phyloP scores from a whole-genome alignment of 306 rosid species.

The Casuarina cunninghamiana region DNA sequence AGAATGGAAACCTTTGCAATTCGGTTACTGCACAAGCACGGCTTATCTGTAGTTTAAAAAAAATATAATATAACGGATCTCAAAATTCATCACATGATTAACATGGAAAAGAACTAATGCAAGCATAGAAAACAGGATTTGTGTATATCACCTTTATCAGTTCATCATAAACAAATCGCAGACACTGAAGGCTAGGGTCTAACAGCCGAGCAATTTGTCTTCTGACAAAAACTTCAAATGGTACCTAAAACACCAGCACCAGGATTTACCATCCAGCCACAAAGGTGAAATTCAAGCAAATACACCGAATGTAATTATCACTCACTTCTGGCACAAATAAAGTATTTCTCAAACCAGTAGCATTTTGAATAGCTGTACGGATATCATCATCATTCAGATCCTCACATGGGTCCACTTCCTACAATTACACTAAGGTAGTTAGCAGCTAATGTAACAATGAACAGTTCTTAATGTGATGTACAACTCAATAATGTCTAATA shows the following conservation, averaged over 20 bases:
- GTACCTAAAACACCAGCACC: constrained; percentile 32
- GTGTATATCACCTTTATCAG: constrained; percentile 35
- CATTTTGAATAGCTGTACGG: constrained; percentile 46
- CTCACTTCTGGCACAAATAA: constrained; percentile 50
- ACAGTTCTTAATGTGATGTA: not conserved
- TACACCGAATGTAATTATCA: constrained; percentile 11
- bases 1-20: constrained; percentile 40
- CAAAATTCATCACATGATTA: not conserved
- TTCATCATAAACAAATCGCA: constrained; percentile 42
- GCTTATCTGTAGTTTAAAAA: constrained; percentile 38
- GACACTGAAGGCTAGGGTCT: constrained; percentile 53
- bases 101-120: not conserved
- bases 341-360: constrained; percentile 42
- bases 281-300: not conserved
- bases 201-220: constrained; percentile 44
- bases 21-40: constrained; percentile 32
- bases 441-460: not conserved
- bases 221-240: constrained; percentile 43
- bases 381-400: constrained; percentile 44
- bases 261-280: constrained; percentile 8
- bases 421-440: constrained; percentile 16
- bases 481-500: not conserved
- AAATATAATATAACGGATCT: not conserved
- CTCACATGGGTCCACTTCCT: constrained; percentile 51
- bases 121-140: not conserved